These are phyloP conservation scores for Symbiotaphrina buchneri DNA, from an alignment of 495 filamentous ascomycete species.

Conservation along the genomic window DNA sequence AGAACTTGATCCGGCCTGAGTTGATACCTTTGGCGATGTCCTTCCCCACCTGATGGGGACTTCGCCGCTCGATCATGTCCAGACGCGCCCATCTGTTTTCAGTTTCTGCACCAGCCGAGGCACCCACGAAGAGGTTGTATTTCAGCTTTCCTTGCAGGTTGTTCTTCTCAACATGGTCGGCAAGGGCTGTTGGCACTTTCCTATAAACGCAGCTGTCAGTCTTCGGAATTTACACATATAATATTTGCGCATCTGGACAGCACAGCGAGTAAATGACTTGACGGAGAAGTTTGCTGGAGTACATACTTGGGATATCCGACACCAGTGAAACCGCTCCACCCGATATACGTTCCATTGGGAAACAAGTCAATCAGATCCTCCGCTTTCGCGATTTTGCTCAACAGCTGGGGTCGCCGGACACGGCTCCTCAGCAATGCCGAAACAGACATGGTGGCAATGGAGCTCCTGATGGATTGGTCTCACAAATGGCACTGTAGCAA, in stretches of 20 bases:
- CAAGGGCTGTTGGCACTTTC: slow-evolving; percentile 64
- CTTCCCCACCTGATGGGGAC: slow-evolving; percentile 82
- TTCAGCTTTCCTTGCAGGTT: slow-evolving; percentile 61
- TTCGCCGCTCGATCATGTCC: slow-evolving; percentile 75
- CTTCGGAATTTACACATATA: background rate
- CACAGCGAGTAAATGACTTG: background rate
- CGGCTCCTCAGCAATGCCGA: slow-evolving; percentile 59
- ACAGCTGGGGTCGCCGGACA: slow-evolving; percentile 49
- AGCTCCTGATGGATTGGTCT: no score
- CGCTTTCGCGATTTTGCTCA: slow-evolving; percentile 56
- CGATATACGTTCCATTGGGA: slow-evolving; percentile 63
- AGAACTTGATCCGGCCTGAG: slow-evolving; percentile 72
- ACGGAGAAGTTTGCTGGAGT: background rate
- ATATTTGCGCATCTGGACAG: background rate
- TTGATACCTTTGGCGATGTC: slow-evolving; percentile 83
- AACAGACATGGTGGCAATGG: slow-evolving; percentile 22
- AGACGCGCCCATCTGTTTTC: slow-evolving; percentile 73
- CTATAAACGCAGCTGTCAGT: slow-evolving; percentile 20
- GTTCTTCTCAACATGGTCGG: slow-evolving; percentile 81
- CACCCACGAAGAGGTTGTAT: slow-evolving; percentile 75
- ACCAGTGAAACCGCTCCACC: slow-evolving; percentile 83
- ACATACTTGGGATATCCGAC: slow-evolving; percentile 77
- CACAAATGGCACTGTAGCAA: no score
- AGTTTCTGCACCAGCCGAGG: slow-evolving; percentile 73
- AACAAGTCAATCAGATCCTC: slow-evolving; percentile 65